Base-by-base conservation (phyloP, 768 basidiomycete genomes). In the Lactarius pseudohatsudake region DNA sequence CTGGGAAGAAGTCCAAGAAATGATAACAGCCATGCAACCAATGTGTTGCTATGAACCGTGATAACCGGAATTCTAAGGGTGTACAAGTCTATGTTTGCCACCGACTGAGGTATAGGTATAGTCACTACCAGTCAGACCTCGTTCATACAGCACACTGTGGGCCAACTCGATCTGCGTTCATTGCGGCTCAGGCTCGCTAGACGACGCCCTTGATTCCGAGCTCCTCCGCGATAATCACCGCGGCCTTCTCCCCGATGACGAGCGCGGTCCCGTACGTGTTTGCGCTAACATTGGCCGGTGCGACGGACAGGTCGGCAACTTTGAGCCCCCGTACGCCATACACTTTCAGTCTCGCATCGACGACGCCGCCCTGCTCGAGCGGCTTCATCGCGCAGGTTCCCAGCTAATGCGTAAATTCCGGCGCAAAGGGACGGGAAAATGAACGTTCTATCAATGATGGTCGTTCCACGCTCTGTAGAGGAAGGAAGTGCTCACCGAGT, bases 371-470 rank as follows among this genome's bases (percentile, higher is more conserved):
- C 53, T 80, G 62, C 18, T 82, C 79, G 28, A 81, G 79, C 2
- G 85, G 80, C 71, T 87, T 87, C 86, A 89, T 88, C 0, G 86
- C 82, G 65, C 86, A 88, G 0, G 86, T 88, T 45, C 86, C 86
- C 16, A 86, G 77, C 85, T 62, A 54, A 32, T 3, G 28, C 28
- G 26, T 2, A 28, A 28, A 28, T 28, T 1, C 26, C 26, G 26
- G 26, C 26, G 28, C 28, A 28, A 3, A 28, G 28, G 28, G 2
- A 28, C 28, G 28, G 28, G 28, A 2, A 28, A 28, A 28, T 2
- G 28, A 1, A 28, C 28, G 28, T 28, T 28, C 28, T 28, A 28
- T 45, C 53, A 32, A 62, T 28, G 20, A 47, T 7, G 7, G 43
- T 1, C 8, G 20, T 9, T n/a, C 45, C 2, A 9, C 9, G 45